Evolutionary conservation across 345 rosid genomes (phyloP).

Genomic region (Barbarea vulgaris): DNA sequence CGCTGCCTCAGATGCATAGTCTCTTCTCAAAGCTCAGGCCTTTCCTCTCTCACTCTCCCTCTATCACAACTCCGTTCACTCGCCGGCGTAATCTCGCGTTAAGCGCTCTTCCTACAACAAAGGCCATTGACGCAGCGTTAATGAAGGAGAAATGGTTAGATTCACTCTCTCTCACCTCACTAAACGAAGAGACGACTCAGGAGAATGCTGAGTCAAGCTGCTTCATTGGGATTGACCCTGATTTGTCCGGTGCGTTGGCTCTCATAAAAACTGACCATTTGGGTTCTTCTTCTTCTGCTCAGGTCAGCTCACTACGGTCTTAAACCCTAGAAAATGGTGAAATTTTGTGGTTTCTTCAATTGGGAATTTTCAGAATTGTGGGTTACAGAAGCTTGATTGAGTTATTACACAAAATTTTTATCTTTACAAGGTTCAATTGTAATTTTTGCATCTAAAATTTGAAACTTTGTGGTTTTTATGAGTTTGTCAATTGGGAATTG

Average conservation of each 20-base stretch:
- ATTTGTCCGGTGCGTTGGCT: conserved; percentile 79
- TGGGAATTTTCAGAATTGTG: background rate
- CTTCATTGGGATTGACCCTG: conserved; percentile 85
- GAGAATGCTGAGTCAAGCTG: conserved; percentile 44
- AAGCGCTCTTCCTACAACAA: conserved; percentile 23
- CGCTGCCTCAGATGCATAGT: conserved; percentile 37
- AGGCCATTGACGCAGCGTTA: conserved; percentile 39
- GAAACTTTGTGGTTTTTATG: background rate
- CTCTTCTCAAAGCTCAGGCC: conserved; percentile 44
- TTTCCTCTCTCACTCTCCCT: conserved; percentile 25
- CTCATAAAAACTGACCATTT: conserved; percentile 53
- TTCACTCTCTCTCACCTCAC: conserved; percentile 54
- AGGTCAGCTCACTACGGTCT: conserved; percentile 32
- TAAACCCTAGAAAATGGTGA: background rate
- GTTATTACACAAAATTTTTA: no score
- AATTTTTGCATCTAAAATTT: background rate
- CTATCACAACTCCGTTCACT: background rate
- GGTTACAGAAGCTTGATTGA: background rate
- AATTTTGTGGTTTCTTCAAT: background rate
- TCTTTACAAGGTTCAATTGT: background rate
- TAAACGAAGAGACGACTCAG: conserved; percentile 23
- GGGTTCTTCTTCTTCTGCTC: conserved; percentile 56
- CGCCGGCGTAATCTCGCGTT: conserved; percentile 9
- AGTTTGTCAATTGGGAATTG: background rate
- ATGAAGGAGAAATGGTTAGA: conserved; percentile 67